phyloP scores from a whole-genome alignment of 1,284 basidiomycete genomes.

The Phellinidium pouzarii region DNA sequence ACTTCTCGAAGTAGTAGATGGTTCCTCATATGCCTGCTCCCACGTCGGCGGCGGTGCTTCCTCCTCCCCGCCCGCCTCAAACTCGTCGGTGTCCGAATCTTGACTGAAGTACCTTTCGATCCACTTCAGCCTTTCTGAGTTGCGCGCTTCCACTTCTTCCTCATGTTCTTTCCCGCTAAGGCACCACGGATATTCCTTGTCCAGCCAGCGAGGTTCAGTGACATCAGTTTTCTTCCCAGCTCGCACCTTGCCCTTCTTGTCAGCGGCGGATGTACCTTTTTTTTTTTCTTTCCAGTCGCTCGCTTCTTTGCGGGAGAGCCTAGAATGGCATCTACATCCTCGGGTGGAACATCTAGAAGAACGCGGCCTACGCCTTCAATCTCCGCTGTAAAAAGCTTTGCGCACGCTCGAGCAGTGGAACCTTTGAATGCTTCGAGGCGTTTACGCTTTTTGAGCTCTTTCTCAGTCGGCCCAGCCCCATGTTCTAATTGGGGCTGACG shows the following conservation, averaged over 20 bases:
- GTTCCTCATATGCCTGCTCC: slow-evolving; percentile 29
- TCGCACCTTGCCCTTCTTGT: slow-evolving; percentile 17
- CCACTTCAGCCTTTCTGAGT: slow-evolving; percentile 41
- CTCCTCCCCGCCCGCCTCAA: slow-evolving; percentile 25
- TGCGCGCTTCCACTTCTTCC: slow-evolving; percentile 43
- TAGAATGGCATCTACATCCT: slow-evolving; percentile 25
- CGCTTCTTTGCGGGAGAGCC: slow-evolving; percentile 30
- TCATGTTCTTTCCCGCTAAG: slow-evolving; percentile 47
- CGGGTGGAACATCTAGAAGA: slow-evolving; percentile 42
- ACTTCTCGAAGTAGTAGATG: slow-evolving; percentile 29
- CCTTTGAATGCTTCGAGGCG: slow-evolving; percentile 55
- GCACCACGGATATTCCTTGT: slow-evolving; percentile 69
- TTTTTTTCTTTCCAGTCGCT: slow-evolving; percentile 30
- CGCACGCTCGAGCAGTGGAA: slow-evolving; percentile 22
- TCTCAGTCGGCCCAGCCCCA: slow-evolving; percentile 41
- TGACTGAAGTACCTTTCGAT: slow-evolving; percentile 31
- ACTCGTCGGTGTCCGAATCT: slow-evolving; percentile 33
- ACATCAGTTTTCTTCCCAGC: slow-evolving; percentile 18
- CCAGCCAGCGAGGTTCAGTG: slow-evolving; percentile 67
- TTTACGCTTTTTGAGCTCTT: slow-evolving; percentile 54
- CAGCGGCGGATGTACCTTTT: slow-evolving; percentile 21
- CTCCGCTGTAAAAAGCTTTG: slow-evolving; percentile 49
- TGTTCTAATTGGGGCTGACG: background rate
- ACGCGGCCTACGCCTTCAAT: slow-evolving; percentile 63
- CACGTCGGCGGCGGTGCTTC: slow-evolving; percentile 29